Percentiles rank a stretch among this genome's conserved stretches.
Conservation (phyloP, 176 grass and related monocot genomes). For the Bolboschoenus planiculmis region DNA sequence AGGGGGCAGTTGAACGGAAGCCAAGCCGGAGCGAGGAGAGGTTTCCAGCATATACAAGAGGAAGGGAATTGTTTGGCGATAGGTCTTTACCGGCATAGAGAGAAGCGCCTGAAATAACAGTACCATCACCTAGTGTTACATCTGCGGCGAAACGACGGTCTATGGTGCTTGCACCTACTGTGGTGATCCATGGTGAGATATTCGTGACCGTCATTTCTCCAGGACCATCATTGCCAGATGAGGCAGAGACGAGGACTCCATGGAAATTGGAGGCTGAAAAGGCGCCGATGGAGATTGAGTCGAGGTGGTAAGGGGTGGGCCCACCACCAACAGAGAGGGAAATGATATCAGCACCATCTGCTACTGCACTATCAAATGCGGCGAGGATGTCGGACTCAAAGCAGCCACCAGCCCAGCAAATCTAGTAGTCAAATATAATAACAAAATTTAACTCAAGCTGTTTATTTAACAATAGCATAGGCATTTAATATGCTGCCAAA, state of each 20-base stretch:
- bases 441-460: not conserved
- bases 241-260: conserved; percentile 76
- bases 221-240: conserved; percentile 80
- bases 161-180: conserved; percentile 87
- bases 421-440: conserved; percentile 6
- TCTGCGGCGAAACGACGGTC: conserved; percentile 77
- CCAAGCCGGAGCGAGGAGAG: conserved; percentile 18
- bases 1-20: conserved; percentile 47
- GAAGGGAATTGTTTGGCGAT: conserved; percentile 11
- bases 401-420: conserved; percentile 45
- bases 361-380: conserved; percentile 77
- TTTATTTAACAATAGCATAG: not conserved
- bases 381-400: conserved; percentile 98
- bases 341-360: conserved; percentile 82
- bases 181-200: conserved; percentile 76
- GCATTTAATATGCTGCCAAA: not conserved
- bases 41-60: conserved; percentile 57
- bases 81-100: conserved; percentile 66
- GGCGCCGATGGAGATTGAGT: conserved; percentile 75
- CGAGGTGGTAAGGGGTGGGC: conserved; percentile 66
- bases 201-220: conserved; percentile 74
- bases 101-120: conserved; percentile 50
- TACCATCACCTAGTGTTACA: conserved; percentile 58
- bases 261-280: conserved; percentile 51
- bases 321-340: conserved; percentile 85